Conservation (phyloP, 495 filamentous ascomycete species). For the Penicillium parvum region DNA sequence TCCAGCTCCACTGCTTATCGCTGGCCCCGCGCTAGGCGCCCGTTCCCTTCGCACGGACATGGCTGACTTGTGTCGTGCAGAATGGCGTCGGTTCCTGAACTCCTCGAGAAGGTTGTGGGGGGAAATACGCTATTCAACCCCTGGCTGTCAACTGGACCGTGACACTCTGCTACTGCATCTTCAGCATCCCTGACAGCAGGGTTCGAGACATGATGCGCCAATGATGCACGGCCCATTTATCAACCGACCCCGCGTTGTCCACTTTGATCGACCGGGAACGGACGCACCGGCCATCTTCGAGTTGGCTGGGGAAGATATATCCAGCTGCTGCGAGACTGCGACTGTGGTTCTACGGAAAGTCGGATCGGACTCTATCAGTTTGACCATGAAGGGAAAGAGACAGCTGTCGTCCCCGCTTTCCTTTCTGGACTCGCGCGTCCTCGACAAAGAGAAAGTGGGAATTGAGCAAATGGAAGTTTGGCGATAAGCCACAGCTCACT, state of each 20-base stretch:
- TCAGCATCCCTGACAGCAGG: not conserved
- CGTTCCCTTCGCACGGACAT: conserved; percentile 4
- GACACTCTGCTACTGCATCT: conserved; percentile 1
- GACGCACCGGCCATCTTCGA: not conserved
- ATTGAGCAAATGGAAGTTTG: too few species aligned
- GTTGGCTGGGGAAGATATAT: too few species aligned
- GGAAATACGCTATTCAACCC: not conserved
- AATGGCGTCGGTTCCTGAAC: conserved; percentile 12
- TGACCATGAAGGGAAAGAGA: too few species aligned
- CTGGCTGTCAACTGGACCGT: not conserved
- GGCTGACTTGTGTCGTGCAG: conserved; percentile 6
- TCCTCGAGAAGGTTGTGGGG: conserved; percentile 3
- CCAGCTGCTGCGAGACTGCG: not conserved
- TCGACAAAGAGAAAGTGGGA: too few species aligned
- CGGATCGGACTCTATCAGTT: too few species aligned
- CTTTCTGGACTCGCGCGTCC: too few species aligned
- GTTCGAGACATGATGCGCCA: too few species aligned
- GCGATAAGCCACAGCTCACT: too few species aligned
- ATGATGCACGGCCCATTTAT: conserved; percentile 3
- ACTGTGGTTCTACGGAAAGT: too few species aligned
- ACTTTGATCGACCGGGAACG: conserved; percentile 10
- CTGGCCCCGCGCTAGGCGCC: conserved; percentile 16
- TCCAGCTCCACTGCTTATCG: conserved; percentile 10
- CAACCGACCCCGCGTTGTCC: conserved; percentile 8
- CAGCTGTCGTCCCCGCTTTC: too few species aligned